Evolutionary conservation across 75 land plant species (phyloP), one percentile per base, ranked within the genome.

Genomic region (Picea glauca): DNA sequence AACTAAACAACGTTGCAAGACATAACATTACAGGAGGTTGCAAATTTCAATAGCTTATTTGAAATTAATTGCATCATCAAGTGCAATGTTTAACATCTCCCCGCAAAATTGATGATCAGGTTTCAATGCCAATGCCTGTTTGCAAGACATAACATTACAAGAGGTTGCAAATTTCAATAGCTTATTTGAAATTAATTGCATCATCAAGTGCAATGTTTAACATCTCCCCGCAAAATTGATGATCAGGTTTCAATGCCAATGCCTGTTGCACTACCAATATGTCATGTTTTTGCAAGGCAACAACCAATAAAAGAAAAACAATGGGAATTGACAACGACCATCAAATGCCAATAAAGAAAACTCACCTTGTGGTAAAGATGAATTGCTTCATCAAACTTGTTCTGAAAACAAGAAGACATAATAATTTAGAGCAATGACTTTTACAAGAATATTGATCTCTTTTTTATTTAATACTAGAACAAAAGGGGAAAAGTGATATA

Each of bases 171-270:
- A 5, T 18, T 62, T 21, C 18, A 62, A 62, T 18, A 5, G 0
- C 63, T 18, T 62, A 21, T 21, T 21, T 18, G 63, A 62, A 62
- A 18, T 62, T 62, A 4, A 21, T 21, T 23, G 85, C 97, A 58
- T 96, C 99, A n/a, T 68, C 82, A 38, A 96, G 87, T 26, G 97
- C 97, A 58, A 80, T 21, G 5, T 85, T 91, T n/a, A 97, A 86
- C 99, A 97, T 91, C 85, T 97, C 99, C 6, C 93, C 91, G 60
- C 93, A 94, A 74, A 97, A 94, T 23, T 90, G 86, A 82, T 97
- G 98, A 78, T 94, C 91, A 18, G 95, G 89, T 82, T 97, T 92
- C 80, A 97, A 82, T 88, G 93, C 88, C 58, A 97, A 79, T 30
- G 99, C 98, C 99, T 96, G 89, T 77, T 60, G 21, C 26, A 58